phyloP scores from a whole-genome alignment of 2,329 filamentous ascomycete species.

The Escovopsis sp. region DNA sequence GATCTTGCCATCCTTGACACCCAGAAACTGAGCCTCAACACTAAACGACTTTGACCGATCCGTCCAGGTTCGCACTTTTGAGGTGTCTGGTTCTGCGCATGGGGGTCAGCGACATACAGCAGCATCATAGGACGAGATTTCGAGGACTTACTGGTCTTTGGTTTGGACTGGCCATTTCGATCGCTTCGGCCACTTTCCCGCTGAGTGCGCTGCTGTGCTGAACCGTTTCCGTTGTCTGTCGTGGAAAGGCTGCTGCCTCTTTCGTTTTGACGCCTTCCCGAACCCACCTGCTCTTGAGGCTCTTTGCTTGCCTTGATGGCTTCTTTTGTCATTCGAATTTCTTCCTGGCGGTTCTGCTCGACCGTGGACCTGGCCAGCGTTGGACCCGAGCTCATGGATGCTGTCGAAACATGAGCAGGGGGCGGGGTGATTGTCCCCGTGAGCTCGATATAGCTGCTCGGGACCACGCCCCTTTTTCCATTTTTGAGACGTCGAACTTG shows the following conservation, averaged over 20 bases:
- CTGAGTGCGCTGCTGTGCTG: slow-evolving; percentile 53
- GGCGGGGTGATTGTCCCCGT: slow-evolving; percentile 46
- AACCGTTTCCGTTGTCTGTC: slow-evolving; percentile 50
- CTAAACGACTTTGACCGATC: slow-evolving; percentile 93
- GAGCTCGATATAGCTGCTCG: slow-evolving; percentile 88
- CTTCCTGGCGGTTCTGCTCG: slow-evolving; percentile 65
- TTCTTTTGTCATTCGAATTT: slow-evolving; percentile 70
- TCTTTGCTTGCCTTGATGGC: slow-evolving; percentile 50
- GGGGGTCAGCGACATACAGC: neutral
- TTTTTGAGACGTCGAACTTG: slow-evolving; percentile 82
- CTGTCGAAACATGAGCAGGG: slow-evolving; percentile 17
- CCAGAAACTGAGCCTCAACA: slow-evolving; percentile 92
- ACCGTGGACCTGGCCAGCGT: slow-evolving; percentile 45
- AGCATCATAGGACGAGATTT: neutral
- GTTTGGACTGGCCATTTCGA: slow-evolving; percentile 32
- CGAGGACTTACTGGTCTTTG: slow-evolving; percentile 54
- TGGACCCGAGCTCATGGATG: slow-evolving; percentile 29
- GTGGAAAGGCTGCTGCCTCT: slow-evolving; percentile 64
- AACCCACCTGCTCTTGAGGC: slow-evolving; percentile 48
- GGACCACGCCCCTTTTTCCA: slow-evolving; percentile 88
- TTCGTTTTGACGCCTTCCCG: slow-evolving; percentile 58
- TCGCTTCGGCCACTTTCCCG: slow-evolving; percentile 52
- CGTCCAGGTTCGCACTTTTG: slow-evolving; percentile 83
- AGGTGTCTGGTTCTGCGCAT: slow-evolving; percentile 59
- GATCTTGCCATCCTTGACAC: slow-evolving; percentile 87